Evolutionary conservation across 164 flowering plant species (phyloP).

Genomic region (Berberis vulgaris): DNA sequence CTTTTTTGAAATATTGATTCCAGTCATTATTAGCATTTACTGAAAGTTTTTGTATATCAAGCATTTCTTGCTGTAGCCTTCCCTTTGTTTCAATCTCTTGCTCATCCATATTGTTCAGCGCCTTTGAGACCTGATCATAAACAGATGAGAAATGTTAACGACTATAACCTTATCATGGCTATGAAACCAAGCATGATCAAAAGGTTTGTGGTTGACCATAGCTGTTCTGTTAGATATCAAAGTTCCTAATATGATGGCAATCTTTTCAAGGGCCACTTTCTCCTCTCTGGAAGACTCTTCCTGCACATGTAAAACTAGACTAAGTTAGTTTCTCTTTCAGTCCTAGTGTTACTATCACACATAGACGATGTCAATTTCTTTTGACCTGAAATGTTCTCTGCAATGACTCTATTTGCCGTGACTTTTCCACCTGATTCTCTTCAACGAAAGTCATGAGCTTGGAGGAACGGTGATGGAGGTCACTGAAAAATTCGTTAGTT

Average conservation of each 20-base stretch:
- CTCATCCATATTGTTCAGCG: constrained; percentile 35
- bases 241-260: constrained; percentile 42
- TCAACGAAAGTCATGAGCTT: constrained; percentile 35
- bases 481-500: constrained; percentile 40
- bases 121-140: constrained; percentile 47
- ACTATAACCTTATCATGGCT: neutral
- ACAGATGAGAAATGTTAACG: constrained; percentile 4
- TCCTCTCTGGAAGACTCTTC: constrained; percentile 72
- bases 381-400: constrained; percentile 58
- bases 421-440: constrained; percentile 35
- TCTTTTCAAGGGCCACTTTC: constrained; percentile 53
- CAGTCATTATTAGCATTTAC: constrained; percentile 32
- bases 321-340: neutral
- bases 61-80: constrained; percentile 38
- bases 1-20: constrained; percentile 32
- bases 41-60: constrained; percentile 41
- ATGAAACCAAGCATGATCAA: neutral
- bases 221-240: constrained; percentile 45
- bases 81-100: constrained; percentile 26
- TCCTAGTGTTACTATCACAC: neutral
- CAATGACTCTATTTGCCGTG: constrained; percentile 32
- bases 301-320: constrained; percentile 26
- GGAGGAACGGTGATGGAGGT: constrained; percentile 40
- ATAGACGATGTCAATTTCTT: neutral
- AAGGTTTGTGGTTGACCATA: constrained; percentile 27